These are phyloP conservation scores for Punctularia strigosozonata DNA, from an alignment of 768 basidiomycete genomes.

Conservation along the genomic window DNA sequence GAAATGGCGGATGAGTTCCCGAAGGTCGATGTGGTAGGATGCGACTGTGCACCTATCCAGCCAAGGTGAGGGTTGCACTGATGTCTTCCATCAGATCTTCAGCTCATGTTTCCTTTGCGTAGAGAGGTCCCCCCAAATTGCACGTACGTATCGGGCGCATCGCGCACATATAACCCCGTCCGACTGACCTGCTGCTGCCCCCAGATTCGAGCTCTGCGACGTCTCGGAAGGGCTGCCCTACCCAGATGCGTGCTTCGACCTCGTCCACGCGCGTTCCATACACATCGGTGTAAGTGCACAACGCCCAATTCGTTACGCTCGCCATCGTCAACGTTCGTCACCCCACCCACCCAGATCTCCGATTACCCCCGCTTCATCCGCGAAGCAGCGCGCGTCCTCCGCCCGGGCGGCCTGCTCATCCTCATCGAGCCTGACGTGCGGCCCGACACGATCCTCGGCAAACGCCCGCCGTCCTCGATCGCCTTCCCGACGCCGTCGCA, in stretches of 20 bases:
- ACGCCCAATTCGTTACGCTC: slow-evolving; percentile 6
- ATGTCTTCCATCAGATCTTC: slow-evolving; percentile 5
- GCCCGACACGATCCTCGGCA: slow-evolving; percentile 35
- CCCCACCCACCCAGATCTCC: slow-evolving; percentile 32
- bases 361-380: slow-evolving; percentile 48
- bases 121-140: slow-evolving; percentile 61
- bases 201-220: slow-evolving; percentile 63
- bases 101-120: slow-evolving; percentile 7
- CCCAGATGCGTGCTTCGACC: slow-evolving; percentile 59
- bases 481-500: background rate
- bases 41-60: slow-evolving; percentile 65
- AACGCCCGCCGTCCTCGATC: slow-evolving; percentile 14
- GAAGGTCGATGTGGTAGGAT: slow-evolving; percentile 49
- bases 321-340: slow-evolving; percentile 2
- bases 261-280: slow-evolving; percentile 60
- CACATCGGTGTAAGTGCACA: slow-evolving; percentile 45
- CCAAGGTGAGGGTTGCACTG: slow-evolving; percentile 34
- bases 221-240: slow-evolving; percentile 45
- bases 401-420: slow-evolving; percentile 59
- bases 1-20: slow-evolving; percentile 68
- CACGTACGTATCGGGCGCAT: slow-evolving; percentile 38
- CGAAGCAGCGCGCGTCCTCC: slow-evolving; percentile 54
- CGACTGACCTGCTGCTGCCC: background rate
- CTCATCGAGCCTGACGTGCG: slow-evolving; percentile 50
- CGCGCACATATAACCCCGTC: background rate